These are phyloP conservation scores for Aspergillus leporis DNA, from an alignment of 495 filamentous ascomycete genomes.

Conservation along the genomic window DNA sequence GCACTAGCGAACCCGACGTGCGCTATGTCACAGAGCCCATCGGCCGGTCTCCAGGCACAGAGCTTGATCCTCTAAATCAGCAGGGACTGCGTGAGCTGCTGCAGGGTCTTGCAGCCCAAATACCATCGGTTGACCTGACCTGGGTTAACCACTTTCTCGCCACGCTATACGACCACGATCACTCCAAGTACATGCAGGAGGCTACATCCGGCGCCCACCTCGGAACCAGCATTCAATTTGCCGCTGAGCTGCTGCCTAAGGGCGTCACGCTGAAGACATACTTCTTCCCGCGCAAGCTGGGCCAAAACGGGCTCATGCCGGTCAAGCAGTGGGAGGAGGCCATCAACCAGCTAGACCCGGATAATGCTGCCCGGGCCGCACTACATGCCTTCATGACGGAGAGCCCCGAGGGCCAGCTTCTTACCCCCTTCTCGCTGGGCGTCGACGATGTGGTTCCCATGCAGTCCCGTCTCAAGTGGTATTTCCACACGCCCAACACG, in stretches of 20 bases:
- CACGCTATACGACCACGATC: constrained; percentile 2
- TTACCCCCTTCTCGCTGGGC: too few relatives aligned
- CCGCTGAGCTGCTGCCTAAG: background rate
- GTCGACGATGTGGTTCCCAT: too few relatives aligned
- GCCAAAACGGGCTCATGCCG: background rate
- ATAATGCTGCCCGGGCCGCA: background rate
- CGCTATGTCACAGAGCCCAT: constrained; percentile 26
- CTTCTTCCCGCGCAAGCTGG: constrained; percentile 1
- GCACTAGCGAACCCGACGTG: constrained; percentile 20
- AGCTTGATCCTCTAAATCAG: constrained; percentile 28
- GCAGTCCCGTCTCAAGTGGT: too few relatives aligned
- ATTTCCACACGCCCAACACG: too few relatives aligned
- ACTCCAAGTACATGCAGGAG: background rate
- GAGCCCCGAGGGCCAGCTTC: constrained; percentile 8
- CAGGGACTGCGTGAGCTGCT: constrained; percentile 14
- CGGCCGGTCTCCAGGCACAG: constrained; percentile 16
- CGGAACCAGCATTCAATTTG: constrained; percentile 1
- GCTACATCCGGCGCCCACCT: background rate
- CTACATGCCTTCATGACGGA: constrained; percentile 1
- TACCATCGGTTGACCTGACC: constrained; percentile 16
- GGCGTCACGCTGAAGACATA: constrained; percentile 9
- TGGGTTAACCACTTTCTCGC: constrained; percentile 30
- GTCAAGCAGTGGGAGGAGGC: constrained; percentile 5
- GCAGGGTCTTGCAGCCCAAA: constrained; percentile 3
- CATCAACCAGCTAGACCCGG: background rate